phyloP scores from a whole-genome alignment of 305 asterid species.

The Striga hermonthica region DNA sequence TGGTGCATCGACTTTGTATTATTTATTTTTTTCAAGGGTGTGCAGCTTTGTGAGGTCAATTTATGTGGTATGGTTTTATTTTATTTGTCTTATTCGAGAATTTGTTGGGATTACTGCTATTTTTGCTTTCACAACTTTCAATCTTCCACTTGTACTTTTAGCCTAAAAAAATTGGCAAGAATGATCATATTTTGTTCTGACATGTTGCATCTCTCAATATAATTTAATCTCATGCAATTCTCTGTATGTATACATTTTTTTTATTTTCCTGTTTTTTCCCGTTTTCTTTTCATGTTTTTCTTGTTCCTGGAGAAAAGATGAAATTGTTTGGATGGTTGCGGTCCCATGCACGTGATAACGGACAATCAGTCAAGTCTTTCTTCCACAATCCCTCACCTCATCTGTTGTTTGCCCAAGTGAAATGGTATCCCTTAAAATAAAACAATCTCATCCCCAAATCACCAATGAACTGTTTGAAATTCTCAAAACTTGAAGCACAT shows the following conservation, averaged over 20 bases:
- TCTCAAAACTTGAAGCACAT: too few relatives aligned
- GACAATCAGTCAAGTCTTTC: too few relatives aligned
- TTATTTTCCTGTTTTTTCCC: too few relatives aligned
- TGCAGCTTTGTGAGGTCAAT: neutral
- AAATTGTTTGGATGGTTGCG: too few relatives aligned
- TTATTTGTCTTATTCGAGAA: neutral
- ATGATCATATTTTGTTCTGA: neutral
- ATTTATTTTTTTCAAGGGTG: neutral
- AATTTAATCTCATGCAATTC: too few relatives aligned
- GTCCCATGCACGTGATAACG: too few relatives aligned
- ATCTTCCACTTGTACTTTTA: neutral
- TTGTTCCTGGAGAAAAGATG: too few relatives aligned
- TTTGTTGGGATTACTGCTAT: neutral
- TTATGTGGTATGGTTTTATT: neutral
- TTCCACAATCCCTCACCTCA: too few relatives aligned
- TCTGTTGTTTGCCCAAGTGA: too few relatives aligned
- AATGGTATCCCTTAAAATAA: too few relatives aligned
- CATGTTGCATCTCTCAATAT: neutral
- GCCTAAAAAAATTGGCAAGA: slow-evolving; percentile 10
- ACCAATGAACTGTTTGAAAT: too few relatives aligned
- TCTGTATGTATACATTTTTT: neutral
- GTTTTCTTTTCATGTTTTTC: neutral
- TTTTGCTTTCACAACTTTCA: neutral
- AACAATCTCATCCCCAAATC: too few relatives aligned
- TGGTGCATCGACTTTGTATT: neutral